A percentile compares a stretch with the other conserved stretches of the same genome.
Evolutionary conservation across 495 filamentous ascomycete genomes (phyloP).

Genomic region (Trypethelium eluteriae): DNA sequence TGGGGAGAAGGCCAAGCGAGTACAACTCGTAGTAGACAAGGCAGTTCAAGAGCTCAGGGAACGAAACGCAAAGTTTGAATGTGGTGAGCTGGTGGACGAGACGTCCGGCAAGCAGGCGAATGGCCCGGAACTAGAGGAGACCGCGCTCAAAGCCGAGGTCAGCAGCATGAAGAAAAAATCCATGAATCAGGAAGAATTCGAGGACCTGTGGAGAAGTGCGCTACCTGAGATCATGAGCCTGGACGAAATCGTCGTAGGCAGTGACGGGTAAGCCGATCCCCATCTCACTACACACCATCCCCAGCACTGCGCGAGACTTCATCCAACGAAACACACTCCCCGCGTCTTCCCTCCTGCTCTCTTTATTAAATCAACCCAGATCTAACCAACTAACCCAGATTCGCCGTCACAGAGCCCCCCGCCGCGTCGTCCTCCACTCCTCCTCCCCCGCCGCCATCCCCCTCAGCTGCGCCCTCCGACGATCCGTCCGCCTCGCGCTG

Average conservation of each 20-base stretch:
- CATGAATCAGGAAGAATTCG: conserved; percentile 81
- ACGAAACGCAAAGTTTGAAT: conserved; percentile 80
- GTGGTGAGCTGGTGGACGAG: conserved; percentile 62
- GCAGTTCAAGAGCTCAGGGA: conserved; percentile 83
- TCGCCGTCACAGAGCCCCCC: conserved; percentile 56
- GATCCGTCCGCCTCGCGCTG: conserved; percentile 85
- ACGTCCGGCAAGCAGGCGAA: conserved; percentile 48
- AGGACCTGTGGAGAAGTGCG: conserved; percentile 81
- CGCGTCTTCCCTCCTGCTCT: conserved; percentile 19
- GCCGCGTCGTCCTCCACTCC: conserved; percentile 54
- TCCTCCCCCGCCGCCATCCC: conserved; percentile 82
- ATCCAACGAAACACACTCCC: conserved; percentile 17
- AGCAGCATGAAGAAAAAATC: conserved; percentile 63
- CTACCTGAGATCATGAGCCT: conserved; percentile 73
- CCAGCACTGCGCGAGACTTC: not conserved
- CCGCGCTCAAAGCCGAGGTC: conserved; percentile 68
- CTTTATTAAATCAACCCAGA: conserved; percentile 34
- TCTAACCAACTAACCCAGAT: conserved; percentile 70
- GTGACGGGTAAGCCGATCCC: conserved; percentile 64
- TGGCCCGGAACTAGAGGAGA: conserved; percentile 60
- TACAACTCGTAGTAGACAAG: conserved; percentile 78
- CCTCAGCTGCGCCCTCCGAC: conserved; percentile 76
- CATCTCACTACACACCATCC: not conserved
- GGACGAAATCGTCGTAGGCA: conserved; percentile 69
- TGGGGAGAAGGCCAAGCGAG: conserved; percentile 78